Base-by-base conservation (phyloP, 768 basidiomycete species). In the Rhizopogon vinicolor region DNA sequence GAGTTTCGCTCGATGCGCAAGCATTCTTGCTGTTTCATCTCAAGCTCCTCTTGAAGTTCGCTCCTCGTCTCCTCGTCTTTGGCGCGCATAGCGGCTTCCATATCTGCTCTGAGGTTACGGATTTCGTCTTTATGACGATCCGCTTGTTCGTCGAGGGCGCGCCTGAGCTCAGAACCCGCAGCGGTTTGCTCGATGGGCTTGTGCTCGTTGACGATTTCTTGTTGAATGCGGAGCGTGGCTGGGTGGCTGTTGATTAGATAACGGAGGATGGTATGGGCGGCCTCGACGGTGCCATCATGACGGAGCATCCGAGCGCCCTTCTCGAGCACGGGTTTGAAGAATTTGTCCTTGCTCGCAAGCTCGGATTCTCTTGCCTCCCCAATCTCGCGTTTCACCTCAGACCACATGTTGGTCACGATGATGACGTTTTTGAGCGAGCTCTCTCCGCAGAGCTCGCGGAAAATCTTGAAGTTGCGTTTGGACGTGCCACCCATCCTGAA, bases 331-430 rank as follows among this genome's bases (percentile, higher is more conserved):
- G 75, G 72, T 53, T 81, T 79, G 69, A 82, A 84, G 65, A 82
- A 84, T 39, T 71, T 72, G 55, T 69, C 68, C 25, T 73, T 68
- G 41, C 3, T 51, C 28, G 65, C 64, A 18, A 84, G 75, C 59
- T 83, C 81, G 1, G 54, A 54, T 60, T 84, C 82, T 25, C 82
- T 70, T 2, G 66, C 66, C 56, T 71, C 63, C 5, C 77, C 78
- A n/a, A 72, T 33, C 44, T 69, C 68, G 41, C 58, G 61, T 44
- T 67, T 68, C 40, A 79, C 73, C 56, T 72, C 67, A 5, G 70
- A 74, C 81, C 82, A 82, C 78, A 78, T 82, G 39, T 73, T 83
- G 44, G 82, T 82, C 49, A 76, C 75, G 55, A 84, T 74, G 28
- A 79, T 68, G 28, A 84, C 78, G 56, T 77, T 81, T 40, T 71